A percentile compares a stretch with the other conserved stretches of the same genome.
Conservation (phyloP, 768 basidiomycete genomes). For the Asterophora parasitica region DNA sequence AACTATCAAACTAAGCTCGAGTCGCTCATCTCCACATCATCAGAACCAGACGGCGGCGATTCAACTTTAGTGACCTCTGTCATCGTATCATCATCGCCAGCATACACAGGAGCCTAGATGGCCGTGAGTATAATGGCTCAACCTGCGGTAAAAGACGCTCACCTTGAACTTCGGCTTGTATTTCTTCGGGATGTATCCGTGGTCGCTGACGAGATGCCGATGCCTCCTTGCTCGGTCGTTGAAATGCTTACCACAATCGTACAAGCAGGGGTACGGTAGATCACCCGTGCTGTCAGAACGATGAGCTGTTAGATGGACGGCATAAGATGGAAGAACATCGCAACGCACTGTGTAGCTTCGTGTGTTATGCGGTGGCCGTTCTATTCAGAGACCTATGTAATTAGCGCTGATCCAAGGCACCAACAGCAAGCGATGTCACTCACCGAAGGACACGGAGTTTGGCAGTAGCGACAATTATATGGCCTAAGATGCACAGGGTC, state of each 20-base stretch:
- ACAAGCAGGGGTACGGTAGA: conserved; percentile 50
- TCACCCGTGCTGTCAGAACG: conserved; percentile 48
- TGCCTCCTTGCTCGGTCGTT: conserved; percentile 64
- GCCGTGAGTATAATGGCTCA: neutral
- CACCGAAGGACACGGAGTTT: neutral
- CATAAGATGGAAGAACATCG: too few species aligned
- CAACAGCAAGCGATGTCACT: neutral
- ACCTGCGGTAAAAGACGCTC: neutral
- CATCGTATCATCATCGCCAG: neutral
- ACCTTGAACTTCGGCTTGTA: conserved; percentile 38
- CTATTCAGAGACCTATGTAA: neutral
- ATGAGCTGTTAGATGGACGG: too few species aligned
- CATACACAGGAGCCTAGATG: neutral
- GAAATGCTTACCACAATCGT: conserved; percentile 46
- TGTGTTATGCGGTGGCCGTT: conserved; percentile 8
- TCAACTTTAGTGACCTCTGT: too few species aligned
- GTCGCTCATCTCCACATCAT: too few species aligned
- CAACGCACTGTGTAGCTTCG: conserved; percentile 11
- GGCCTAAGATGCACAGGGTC: neutral
- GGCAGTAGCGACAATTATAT: neutral
- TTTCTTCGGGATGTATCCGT: conserved; percentile 45
- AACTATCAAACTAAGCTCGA: too few species aligned
- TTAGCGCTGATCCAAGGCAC: too few species aligned
- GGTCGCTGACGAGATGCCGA: conserved; percentile 49
- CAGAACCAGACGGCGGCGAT: too few species aligned